These are phyloP conservation scores for Scutellaria baicalensis DNA, from an alignment of 257 asterid species.

Conservation along the genomic window DNA sequence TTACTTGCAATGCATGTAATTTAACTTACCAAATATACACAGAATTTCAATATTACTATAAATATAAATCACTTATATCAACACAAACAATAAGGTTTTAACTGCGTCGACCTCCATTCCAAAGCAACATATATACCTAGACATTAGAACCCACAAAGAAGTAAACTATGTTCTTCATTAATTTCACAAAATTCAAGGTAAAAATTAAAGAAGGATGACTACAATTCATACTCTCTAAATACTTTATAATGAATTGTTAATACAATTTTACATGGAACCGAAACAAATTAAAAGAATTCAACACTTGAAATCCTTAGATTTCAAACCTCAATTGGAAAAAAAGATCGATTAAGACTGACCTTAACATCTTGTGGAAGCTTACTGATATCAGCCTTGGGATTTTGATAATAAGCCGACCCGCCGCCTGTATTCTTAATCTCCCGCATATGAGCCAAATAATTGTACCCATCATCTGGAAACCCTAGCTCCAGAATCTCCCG, in stretches of 20 bases:
- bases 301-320: background rate
- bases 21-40: background rate
- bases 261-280: background rate
- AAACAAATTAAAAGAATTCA: background rate
- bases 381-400: conserved; percentile 56
- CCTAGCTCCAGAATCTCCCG: conserved; percentile 88
- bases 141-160: background rate
- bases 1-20: background rate
- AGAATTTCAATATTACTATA: background rate
- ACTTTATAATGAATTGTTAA: background rate
- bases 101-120: background rate
- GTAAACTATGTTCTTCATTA: background rate
- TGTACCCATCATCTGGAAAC: conserved; percentile 94
- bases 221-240: background rate
- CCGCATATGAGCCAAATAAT: conserved; percentile 69
- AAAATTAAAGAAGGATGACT: background rate
- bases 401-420: conserved; percentile 70
- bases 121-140: background rate
- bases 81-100: background rate
- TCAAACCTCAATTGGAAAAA: background rate
- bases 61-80: background rate
- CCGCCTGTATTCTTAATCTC: conserved; percentile 87
- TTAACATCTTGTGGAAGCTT: conserved; percentile 70
- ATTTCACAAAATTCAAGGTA: background rate
- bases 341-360: conserved; percentile 30